A percentile compares a stretch with the other conserved stretches of the same genome.
Conservation (phyloP, 345 rosid species). For the Salix koriyanagi region DNA sequence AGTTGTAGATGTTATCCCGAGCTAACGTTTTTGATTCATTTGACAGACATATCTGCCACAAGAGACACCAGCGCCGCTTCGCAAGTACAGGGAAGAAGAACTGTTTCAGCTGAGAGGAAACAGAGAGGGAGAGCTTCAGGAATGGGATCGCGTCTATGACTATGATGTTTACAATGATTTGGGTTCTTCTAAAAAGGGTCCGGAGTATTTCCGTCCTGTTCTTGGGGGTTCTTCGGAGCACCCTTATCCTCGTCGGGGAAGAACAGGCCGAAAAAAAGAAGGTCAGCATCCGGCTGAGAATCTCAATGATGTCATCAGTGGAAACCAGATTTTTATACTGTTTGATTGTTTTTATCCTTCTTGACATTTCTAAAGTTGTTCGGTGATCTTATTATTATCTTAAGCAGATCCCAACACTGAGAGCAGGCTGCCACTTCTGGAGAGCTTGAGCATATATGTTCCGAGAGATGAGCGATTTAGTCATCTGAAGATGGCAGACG, state of each 20-base stretch:
- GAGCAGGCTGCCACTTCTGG: slow-evolving; percentile 34
- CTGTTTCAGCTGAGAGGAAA: slow-evolving; percentile 36
- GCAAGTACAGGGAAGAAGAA: slow-evolving; percentile 39
- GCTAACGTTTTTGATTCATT: neutral
- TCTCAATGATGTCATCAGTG: neutral
- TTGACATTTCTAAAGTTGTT: neutral
- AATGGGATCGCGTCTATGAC: slow-evolving; percentile 48
- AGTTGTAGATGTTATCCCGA: neutral
- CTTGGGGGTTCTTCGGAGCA: slow-evolving; percentile 41
- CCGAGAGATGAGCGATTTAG: slow-evolving; percentile 42
- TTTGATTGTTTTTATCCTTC: neutral
- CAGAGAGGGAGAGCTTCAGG: slow-evolving; percentile 33
- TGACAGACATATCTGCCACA: slow-evolving; percentile 36
- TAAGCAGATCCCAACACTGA: slow-evolving; percentile 35
- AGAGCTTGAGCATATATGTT: slow-evolving; percentile 33
- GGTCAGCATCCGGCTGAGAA: slow-evolving; percentile 13
- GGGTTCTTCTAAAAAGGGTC: slow-evolving; percentile 36
- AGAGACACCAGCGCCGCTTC: slow-evolving; percentile 32
- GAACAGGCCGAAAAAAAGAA: slow-evolving; percentile 38
- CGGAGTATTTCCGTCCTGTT: slow-evolving; percentile 28
- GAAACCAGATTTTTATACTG: neutral
- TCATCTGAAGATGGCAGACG: slow-evolving; percentile 40
- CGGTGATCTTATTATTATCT: neutral
- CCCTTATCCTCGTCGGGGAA: slow-evolving; percentile 49
- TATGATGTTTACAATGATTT: slow-evolving; percentile 46